phyloP scores from a whole-genome alignment of 331 rosid genomes.

The Acacia concinna region DNA sequence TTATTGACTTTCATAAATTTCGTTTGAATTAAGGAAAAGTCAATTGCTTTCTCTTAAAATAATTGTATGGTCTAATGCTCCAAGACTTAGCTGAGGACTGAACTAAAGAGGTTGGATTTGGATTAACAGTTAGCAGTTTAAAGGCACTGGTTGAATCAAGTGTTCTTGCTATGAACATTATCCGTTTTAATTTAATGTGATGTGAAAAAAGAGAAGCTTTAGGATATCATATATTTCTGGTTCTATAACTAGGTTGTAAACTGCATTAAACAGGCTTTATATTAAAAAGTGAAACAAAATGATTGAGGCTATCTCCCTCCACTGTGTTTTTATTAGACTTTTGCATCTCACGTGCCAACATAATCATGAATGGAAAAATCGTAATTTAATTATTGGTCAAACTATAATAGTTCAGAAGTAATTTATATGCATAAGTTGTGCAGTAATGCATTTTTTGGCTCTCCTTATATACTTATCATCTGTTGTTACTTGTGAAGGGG shows the following conservation, averaged over 20 bases:
- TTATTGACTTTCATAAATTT: neutral
- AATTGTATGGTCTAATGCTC: neutral
- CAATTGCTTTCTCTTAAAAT: neutral
- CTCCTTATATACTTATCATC: conserved; percentile 15
- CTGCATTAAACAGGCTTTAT: neutral
- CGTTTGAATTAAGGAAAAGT: neutral
- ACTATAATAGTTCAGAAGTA: conserved; percentile 18
- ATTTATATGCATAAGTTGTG: conserved; percentile 15
- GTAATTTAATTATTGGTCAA: neutral
- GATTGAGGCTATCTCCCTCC: neutral
- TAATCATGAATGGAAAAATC: neutral
- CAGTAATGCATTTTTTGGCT: conserved; percentile 6
- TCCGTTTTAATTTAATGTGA: neutral
- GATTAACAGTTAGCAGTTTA: neutral
- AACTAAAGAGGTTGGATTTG: neutral
- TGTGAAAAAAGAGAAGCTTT: neutral
- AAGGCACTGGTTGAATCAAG: neutral
- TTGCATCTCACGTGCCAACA: neutral
- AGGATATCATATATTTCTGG: neutral
- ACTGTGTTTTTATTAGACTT: neutral
- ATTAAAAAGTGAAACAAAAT: neutral
- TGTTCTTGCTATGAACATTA: neutral
- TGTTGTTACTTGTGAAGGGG: conserved; percentile 63
- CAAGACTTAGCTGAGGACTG: neutral
- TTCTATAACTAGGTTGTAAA: neutral